Percentiles rank a stretch among this genome's conserved stretches.
These are phyloP conservation scores for Suillus brevipes DNA, from an alignment of 768 basidiomycete species.

Conservation along the genomic window DNA sequence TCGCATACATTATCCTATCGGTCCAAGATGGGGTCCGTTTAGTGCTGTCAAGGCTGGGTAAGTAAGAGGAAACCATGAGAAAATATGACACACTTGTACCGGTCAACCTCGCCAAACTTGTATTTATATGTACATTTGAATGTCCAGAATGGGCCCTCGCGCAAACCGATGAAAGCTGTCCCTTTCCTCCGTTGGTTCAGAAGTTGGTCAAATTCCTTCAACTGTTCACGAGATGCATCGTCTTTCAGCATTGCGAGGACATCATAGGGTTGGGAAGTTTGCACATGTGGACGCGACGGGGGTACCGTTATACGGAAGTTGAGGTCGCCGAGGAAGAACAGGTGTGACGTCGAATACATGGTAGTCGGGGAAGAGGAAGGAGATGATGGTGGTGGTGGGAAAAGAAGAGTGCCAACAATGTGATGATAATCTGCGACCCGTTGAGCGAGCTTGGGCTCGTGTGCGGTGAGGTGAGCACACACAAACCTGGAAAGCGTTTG, in stretches of 20 bases:
- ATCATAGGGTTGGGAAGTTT: slow-evolving; percentile 35
- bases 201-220: slow-evolving; percentile 77
- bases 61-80: neutral
- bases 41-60: slow-evolving; percentile 37
- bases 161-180: slow-evolving; percentile 67
- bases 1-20: slow-evolving; percentile 86
- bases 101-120: slow-evolving; percentile 74
- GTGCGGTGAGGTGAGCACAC: slow-evolving; percentile 87
- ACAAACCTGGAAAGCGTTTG: slow-evolving; percentile 64
- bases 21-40: slow-evolving; percentile 90
- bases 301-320: slow-evolving; percentile 85
- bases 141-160: slow-evolving; percentile 84
- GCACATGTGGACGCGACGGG: slow-evolving; percentile 47
- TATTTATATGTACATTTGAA: slow-evolving; percentile 96
- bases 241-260: slow-evolving; percentile 43
- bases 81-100: slow-evolving; percentile 60
- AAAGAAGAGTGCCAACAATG: slow-evolving; percentile 80
- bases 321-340: slow-evolving; percentile 92
- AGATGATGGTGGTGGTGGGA: slow-evolving; percentile 51
- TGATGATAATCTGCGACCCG: slow-evolving; percentile 80
- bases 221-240: slow-evolving; percentile 52
- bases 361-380: slow-evolving; percentile 47
- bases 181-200: slow-evolving; percentile 61
- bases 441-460: slow-evolving; percentile 59
- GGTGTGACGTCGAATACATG: slow-evolving; percentile 83